phyloP scores from a whole-genome alignment of 2,329 filamentous ascomycete genomes.

The Aschersonia sp. region DNA sequence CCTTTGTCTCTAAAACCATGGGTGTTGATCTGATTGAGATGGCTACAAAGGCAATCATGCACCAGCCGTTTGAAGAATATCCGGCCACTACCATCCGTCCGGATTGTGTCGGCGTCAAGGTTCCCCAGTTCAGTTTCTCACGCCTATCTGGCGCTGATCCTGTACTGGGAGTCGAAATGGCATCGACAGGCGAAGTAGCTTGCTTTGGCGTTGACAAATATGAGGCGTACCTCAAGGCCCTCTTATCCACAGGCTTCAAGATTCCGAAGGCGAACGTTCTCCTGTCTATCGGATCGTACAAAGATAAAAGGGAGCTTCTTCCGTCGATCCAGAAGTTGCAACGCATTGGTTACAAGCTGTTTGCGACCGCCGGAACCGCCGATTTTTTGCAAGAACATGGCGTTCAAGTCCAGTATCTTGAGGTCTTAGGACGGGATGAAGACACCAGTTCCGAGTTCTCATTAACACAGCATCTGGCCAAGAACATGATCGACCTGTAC shows the following conservation, averaged over 20 bases:
- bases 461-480: conserved; percentile 87
- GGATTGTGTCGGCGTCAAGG: conserved; percentile 90
- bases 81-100: conserved; percentile 61
- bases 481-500: conserved; percentile 96
- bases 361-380: conserved; percentile 89
- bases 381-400: conserved; percentile 92
- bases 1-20: conserved; percentile 98
- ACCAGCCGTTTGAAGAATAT: conserved; percentile 68
- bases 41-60: conserved; percentile 95
- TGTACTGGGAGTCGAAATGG: conserved; percentile 96
- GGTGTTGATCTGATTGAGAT: conserved; percentile 95
- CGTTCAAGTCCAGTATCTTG: conserved; percentile 84
- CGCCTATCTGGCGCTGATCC: conserved; percentile 91
- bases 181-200: conserved; percentile 94
- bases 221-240: conserved; percentile 91
- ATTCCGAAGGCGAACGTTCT: conserved; percentile 92
- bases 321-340: conserved; percentile 83
- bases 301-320: conserved; percentile 96
- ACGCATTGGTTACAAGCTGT: conserved; percentile 86
- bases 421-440: conserved; percentile 67
- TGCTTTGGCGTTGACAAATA: conserved; percentile 94
- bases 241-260: conserved; percentile 92
- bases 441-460: conserved; percentile 94
- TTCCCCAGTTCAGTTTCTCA: conserved; percentile 98
- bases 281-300: conserved; percentile 90